These are phyloP conservation scores for Albatrellus sp. DNA, from an alignment of 1,284 basidiomycete species.

Conservation along the genomic window DNA sequence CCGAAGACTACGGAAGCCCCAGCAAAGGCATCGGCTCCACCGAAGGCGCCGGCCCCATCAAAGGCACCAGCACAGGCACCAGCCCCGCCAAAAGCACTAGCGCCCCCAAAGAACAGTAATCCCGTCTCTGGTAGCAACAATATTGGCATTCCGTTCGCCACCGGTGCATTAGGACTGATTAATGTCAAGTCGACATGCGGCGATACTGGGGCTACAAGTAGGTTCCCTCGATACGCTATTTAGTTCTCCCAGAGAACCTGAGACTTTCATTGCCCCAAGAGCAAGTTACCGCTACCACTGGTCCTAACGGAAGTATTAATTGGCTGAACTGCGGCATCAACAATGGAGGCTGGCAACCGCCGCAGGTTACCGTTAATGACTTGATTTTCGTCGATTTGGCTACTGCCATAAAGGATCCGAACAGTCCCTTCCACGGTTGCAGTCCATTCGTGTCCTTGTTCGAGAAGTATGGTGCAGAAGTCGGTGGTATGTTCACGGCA, in stretches of 20 bases:
- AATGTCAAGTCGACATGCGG: slow-evolving; percentile 15
- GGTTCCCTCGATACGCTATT: slow-evolving; percentile 3
- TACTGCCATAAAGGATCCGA: slow-evolving; percentile 24
- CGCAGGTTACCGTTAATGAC: slow-evolving; percentile 39
- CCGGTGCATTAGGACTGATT: slow-evolving; percentile 14
- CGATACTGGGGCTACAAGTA: slow-evolving; percentile 17
- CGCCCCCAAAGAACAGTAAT: too few species aligned
- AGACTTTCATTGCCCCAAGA: slow-evolving; percentile 21
- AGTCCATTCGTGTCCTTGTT: slow-evolving; percentile 32
- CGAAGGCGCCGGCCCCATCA: too few species aligned
- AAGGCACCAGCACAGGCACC: background rate
- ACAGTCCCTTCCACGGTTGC: slow-evolving; percentile 45
- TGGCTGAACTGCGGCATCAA: slow-evolving; percentile 75
- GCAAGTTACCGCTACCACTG: slow-evolving; percentile 32
- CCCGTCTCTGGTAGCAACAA: background rate
- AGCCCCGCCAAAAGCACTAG: background rate
- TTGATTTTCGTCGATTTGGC: slow-evolving; percentile 40
- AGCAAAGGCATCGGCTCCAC: too few species aligned
- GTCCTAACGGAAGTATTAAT: slow-evolving; percentile 64
- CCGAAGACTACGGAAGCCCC: too few species aligned
- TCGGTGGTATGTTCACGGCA: slow-evolving; percentile 21
- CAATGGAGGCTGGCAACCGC: slow-evolving; percentile 49
- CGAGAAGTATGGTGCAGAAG: slow-evolving; percentile 45
- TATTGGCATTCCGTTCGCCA: background rate
- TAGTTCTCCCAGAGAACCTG: background rate